Evolutionary conservation across 345 rosid species (phyloP).

Genomic region (Durio zibethinus): DNA sequence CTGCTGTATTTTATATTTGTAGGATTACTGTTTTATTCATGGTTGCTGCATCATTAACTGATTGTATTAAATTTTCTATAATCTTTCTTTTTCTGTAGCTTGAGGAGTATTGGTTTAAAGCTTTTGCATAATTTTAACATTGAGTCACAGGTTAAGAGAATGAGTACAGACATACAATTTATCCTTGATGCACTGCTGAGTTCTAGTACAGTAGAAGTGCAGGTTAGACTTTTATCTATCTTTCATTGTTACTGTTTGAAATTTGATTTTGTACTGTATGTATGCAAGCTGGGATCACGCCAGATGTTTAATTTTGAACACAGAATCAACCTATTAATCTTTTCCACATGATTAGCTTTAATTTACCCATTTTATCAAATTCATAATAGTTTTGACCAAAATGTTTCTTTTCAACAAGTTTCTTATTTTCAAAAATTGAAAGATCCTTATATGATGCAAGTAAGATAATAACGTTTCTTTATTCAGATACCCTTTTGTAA

Average conservation of each 20-base stretch:
- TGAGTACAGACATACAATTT: constrained; percentile 69
- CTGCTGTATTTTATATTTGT: not conserved
- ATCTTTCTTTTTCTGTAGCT: not conserved
- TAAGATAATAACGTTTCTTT: not conserved
- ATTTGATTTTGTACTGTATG: constrained; percentile 6
- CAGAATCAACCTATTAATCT: not conserved
- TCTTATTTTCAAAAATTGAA: not conserved
- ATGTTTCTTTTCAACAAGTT: not conserved
- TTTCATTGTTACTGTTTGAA: not conserved
- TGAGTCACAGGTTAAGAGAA: constrained; percentile 66
- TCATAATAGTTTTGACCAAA: not conserved
- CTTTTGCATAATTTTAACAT: constrained; percentile 12
- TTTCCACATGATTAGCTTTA: not conserved
- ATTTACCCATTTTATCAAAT: not conserved
- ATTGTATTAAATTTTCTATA: not conserved
- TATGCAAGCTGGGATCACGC: not conserved
- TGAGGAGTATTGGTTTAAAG: not conserved
- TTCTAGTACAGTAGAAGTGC: constrained; percentile 68
- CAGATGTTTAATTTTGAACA: not conserved
- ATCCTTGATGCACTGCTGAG: constrained; percentile 72
- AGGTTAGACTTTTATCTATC: constrained; percentile 48
- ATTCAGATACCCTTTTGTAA: not conserved
- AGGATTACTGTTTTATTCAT: not conserved
- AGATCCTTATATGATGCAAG: not conserved
- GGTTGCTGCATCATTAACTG: not conserved